Conservation (phyloP, 2,329 filamentous ascomycete genomes). For the Exophiala mesophila region DNA sequence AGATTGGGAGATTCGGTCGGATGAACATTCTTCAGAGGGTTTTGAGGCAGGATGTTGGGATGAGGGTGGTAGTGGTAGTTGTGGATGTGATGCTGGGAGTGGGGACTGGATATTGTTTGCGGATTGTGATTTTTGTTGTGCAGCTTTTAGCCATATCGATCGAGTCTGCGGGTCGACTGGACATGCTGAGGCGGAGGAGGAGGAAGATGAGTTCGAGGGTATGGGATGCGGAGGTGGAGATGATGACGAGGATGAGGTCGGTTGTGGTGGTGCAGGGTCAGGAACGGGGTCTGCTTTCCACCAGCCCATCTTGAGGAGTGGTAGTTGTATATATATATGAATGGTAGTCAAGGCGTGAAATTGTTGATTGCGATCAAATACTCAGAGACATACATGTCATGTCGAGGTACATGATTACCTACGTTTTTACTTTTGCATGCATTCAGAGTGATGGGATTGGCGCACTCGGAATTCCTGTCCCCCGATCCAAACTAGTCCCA, state of each 20-base stretch:
- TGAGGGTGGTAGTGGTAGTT: conserved; percentile 14
- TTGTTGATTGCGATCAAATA: too few species aligned
- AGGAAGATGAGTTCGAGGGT: conserved; percentile 33
- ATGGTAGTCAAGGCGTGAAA: too few species aligned
- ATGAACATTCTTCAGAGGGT: conserved; percentile 22
- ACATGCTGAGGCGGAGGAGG: conserved; percentile 47
- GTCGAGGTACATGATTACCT: too few species aligned
- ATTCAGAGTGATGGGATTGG: too few species aligned
- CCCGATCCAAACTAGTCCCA: too few species aligned
- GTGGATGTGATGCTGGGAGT: conserved; percentile 28
- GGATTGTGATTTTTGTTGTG: conserved; percentile 56
- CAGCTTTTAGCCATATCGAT: conserved; percentile 67
- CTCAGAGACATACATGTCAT: too few species aligned
- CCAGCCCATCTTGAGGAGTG: conserved; percentile 28
- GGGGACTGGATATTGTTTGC: conserved; percentile 35
- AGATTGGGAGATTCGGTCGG: conserved; percentile 29
- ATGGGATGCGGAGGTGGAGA: conserved; percentile 21
- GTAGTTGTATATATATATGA: too few species aligned
- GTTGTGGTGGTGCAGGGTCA: conserved; percentile 8
- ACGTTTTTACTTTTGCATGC: too few species aligned
- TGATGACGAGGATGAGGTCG: conserved; percentile 29
- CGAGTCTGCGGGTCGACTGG: conserved; percentile 89
- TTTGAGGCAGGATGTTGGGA: background rate
- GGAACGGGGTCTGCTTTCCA: conserved; percentile 28
- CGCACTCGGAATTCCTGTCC: too few species aligned